Conservation (phyloP, 2,329 filamentous ascomycete genomes). For the Curvularia sp. region DNA sequence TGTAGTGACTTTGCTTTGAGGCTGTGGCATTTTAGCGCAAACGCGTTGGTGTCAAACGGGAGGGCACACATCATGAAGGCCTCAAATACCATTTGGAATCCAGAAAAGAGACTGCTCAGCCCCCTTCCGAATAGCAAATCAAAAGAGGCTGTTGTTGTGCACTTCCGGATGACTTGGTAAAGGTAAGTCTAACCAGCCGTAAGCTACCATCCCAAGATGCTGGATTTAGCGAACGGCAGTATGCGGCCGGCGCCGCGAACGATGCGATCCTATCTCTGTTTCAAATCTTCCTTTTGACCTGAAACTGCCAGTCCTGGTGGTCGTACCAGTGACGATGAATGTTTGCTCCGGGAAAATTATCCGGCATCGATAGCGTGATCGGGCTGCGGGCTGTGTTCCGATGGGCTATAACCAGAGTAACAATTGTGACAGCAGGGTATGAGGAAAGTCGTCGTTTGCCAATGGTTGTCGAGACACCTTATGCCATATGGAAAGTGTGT, state of each 20-base stretch:
- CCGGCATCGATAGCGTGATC: not conserved
- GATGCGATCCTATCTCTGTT: not conserved
- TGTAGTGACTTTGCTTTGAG: not conserved
- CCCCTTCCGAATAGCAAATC: slow-evolving; percentile 11
- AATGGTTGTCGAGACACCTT: too few relatives aligned
- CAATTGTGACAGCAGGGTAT: too few relatives aligned
- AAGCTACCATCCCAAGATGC: not conserved
- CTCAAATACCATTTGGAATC: not conserved
- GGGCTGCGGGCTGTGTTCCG: not conserved
- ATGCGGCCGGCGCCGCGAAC: not conserved
- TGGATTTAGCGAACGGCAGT: not conserved
- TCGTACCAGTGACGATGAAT: slow-evolving; percentile 1
- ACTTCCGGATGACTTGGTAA: slow-evolving; percentile 5
- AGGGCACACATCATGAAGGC: not conserved
- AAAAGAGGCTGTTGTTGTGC: slow-evolving; percentile 30
- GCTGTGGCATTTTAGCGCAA: slow-evolving; percentile 6
- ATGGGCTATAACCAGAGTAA: not conserved
- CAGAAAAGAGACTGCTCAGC: not conserved
- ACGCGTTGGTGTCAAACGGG: not conserved
- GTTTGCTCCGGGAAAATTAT: slow-evolving; percentile 8
- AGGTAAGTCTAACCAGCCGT: slow-evolving; percentile 7
- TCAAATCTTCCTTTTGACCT: not conserved
- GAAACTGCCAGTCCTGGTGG: not conserved
- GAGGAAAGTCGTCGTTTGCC: not conserved
- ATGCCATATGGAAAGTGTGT: not conserved